Evolutionary conservation across 805 yeast species (phyloP).

Genomic region (Peterozyma xylosa): DNA sequence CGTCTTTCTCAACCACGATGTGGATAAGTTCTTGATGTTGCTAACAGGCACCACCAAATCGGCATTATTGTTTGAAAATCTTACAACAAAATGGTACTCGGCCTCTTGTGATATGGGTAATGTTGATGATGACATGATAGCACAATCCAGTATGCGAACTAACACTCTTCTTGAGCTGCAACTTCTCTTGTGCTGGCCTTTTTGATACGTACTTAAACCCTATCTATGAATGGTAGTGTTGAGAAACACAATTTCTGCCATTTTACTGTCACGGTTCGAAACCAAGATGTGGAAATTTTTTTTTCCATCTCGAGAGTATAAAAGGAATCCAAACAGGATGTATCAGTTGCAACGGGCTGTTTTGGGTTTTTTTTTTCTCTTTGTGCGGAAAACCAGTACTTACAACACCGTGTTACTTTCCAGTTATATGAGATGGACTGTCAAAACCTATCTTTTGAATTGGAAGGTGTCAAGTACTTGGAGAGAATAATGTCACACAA

Average conservation of each 20-base stretch:
- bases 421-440: conserved; percentile 13
- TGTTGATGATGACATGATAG: no score
- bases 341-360: neutral
- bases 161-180: no score
- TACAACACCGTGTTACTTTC: conserved; percentile 62
- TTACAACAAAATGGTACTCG: conserved; percentile 21
- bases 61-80: conserved; percentile 37
- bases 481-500: conserved; percentile 41
- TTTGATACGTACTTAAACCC: no score
- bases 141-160: no score
- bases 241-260: no score
- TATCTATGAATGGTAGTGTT: no score
- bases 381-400: conserved; percentile 77
- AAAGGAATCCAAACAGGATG: no score
- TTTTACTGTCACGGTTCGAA: no score
- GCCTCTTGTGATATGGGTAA: no score
- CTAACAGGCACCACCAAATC: conserved; percentile 32
- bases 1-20: conserved; percentile 30
- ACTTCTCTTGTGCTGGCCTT: no score
- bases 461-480: conserved; percentile 64
- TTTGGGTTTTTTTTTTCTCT: conserved; percentile 18
- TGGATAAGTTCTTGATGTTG: conserved; percentile 24
- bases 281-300: no score
- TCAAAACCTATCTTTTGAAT: conserved; percentile 12
- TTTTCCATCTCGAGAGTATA: no score